Evolutionary conservation across 2,329 filamentous ascomycete genomes (phyloP), one percentile per base, ranked within the genome.

Genomic region (Chrysosporium keratinophilum): DNA sequence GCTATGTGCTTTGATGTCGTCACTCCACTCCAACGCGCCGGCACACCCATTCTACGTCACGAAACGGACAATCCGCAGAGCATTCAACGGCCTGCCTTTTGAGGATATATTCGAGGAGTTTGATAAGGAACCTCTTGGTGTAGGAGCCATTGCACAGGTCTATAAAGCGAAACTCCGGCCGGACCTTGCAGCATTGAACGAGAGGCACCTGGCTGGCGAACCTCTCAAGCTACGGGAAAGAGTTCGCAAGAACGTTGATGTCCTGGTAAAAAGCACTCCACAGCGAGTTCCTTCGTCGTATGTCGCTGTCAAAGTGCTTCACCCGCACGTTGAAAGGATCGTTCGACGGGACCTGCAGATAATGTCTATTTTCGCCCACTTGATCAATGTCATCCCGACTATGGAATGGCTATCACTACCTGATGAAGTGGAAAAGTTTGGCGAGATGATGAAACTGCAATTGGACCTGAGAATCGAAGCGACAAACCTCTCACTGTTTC

Each of bases 361-460:
- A 63, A 98, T 98, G 93, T 78, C 75, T 7, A 88, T 95, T 71
- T 96, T 98, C 64, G 93, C 93, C 14, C 78, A 81, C 0, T 64
- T 86, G 5, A 83, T 98, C 61, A 95, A 97, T 69, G 73, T 79
- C 1, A 85, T 98, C 33, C 93, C 93, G 0, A 95, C 90, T 0
- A 93, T 98, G 65, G 88, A 97, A 69, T 98, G 93, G 93, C 77
- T 98, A 5, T 96, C 91, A 0, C 81, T 98, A 7, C 93, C 93
- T 0, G 91, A 96, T 61, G 93, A 98, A 67, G 93, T 97, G 2
- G 72, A 78, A 12, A 89, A 97, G 64, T 98, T 98, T 65, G 91
- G 90, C 20, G 87, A 94, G 66, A 98, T 98, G 93, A 98, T 98
- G 93, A 85, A 85, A 63, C 75, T 97, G n/a, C 93, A 98, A 67